Base-by-base conservation (phyloP, 371 early-diverging fungal species). In the Rhizopus stolonifer region DNA sequence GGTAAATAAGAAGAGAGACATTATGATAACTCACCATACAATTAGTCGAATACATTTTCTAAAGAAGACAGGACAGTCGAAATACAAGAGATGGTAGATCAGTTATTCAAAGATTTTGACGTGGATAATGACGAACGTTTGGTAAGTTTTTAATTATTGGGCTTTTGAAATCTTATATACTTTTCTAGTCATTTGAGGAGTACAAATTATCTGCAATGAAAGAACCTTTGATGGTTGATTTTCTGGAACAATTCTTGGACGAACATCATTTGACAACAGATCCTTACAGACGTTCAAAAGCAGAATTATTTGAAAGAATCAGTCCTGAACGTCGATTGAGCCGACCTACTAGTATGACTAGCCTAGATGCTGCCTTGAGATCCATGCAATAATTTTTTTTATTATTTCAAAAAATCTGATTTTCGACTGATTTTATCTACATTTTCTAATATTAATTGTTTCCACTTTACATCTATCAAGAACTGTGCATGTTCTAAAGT, bases 121-220 rank as follows among this genome's bases (percentile, higher is more conserved):
- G 87, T 92, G 25, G 85, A 92, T 58, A 85, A 86, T 42, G 90
- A 92, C 61, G 89, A 87, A 21, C 85, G 84, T 33, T 61, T 90
- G 74, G 88, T 86, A 71, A 11, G 11, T 29, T 29, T n/a, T n/a
- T n/a, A n/a, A n/a, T n/a, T n/a, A n/a, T n/a, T n/a, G n/a, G n/a
- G n/a, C n/a, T n/a, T n/a, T n/a, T n/a, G n/a, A n/a, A n/a, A n/a
- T n/a, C n/a, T n/a, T n/a, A n/a, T n/a, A n/a, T n/a, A n/a, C n/a
- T n/a, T n/a, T n/a, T 25, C 7, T 59, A 87, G 89, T 84, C 89
- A 22, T 79, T 89, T 55, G 81, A 79, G 22, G 92, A 92, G 67
- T 90, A 86, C 64, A 88, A 90, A 48, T 61, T 92, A 25, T 87
- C 87, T 56, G 87, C 88, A 9, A 83, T 92, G 77, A 92, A 92